phyloP scores from a whole-genome alignment of 345 rosid species.

The Eucalyptus globulus region DNA sequence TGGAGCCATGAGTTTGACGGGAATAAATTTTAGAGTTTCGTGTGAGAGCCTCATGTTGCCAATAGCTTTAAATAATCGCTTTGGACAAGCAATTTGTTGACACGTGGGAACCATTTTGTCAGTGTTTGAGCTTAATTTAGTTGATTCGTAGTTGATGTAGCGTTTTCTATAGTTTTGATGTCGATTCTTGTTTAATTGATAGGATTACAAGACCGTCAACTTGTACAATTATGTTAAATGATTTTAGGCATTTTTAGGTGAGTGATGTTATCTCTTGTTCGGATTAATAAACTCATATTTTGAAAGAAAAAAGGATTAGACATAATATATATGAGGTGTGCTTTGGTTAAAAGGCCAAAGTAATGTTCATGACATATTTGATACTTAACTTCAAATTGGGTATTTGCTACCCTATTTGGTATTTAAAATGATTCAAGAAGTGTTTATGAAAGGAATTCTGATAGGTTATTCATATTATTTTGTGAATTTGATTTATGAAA shows the following conservation, averaged over 20 bases:
- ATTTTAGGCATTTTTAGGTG: neutral
- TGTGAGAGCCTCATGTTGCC: neutral
- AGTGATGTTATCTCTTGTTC: too few species aligned
- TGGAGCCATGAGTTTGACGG: neutral
- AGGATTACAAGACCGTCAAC: neutral
- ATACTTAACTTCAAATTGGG: neutral
- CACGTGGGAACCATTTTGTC: rapidly evolving
- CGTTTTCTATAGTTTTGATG: too few species aligned
- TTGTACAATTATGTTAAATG: neutral
- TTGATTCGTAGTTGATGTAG: too few species aligned
- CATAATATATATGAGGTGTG: neutral
- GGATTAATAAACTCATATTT: neutral
- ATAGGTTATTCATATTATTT: too few species aligned
- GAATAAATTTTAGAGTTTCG: neutral
- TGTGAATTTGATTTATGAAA: neutral
- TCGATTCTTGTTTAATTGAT: too few species aligned
- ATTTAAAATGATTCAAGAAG: neutral
- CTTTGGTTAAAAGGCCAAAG: neutral
- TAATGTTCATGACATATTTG: neutral
- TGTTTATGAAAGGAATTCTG: neutral
- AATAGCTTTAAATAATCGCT: neutral
- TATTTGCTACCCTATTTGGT: neutral
- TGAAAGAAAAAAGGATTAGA: neutral
- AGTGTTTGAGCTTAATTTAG: neutral
- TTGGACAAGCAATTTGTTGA: neutral